Percentiles rank a stretch among this genome's conserved stretches.
Conservation (phyloP, 768 basidiomycete genomes). For the Sporobolomyces phaffii region DNA sequence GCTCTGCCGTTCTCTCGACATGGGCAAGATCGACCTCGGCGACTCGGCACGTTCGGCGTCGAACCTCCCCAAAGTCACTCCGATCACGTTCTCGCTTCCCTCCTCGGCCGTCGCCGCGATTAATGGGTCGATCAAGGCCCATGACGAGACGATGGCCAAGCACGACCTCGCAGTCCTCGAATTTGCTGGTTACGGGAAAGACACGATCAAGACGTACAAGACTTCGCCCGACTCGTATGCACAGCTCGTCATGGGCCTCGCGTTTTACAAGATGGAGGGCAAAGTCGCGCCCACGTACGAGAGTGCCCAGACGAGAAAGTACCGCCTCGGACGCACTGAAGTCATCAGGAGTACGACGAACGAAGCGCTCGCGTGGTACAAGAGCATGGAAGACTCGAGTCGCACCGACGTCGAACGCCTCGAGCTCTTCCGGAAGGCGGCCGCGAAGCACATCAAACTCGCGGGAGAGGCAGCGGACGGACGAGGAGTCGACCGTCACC, state of each 20-base stretch:
- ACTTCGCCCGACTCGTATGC: conserved; percentile 78
- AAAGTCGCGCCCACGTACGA: conserved; percentile 60
- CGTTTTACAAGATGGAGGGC: conserved; percentile 70
- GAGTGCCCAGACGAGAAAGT: conserved; percentile 88
- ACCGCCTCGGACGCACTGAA: conserved; percentile 83
- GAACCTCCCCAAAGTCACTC: conserved; percentile 42
- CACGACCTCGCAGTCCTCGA: conserved; percentile 82
- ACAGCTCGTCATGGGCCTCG: conserved; percentile 92
- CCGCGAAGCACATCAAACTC: conserved; percentile 76
- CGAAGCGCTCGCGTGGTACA: conserved; percentile 77
- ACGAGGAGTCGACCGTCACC: conserved; percentile 87
- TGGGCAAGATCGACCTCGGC: conserved; percentile 70
- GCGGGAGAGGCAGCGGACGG: conserved; percentile 86
- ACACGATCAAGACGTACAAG: conserved; percentile 60
- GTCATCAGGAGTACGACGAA: conserved; percentile 80
- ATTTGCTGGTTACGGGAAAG: conserved; percentile 84
- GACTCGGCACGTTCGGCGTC: conserved; percentile 45
- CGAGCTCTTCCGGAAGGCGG: conserved; percentile 66
- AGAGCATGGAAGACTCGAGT: conserved; percentile 70
- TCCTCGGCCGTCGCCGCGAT: conserved; percentile 55
- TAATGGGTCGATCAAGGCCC: conserved; percentile 58
- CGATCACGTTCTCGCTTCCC: conserved; percentile 63
- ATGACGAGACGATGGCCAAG: conserved; percentile 65
- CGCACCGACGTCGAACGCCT: conserved; percentile 56
- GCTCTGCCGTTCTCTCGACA: conserved; percentile 66